Evolutionary conservation across 805 yeast species (phyloP), one percentile per base, ranked within the genome.

Genomic region (Metschnikowia gruessii): DNA sequence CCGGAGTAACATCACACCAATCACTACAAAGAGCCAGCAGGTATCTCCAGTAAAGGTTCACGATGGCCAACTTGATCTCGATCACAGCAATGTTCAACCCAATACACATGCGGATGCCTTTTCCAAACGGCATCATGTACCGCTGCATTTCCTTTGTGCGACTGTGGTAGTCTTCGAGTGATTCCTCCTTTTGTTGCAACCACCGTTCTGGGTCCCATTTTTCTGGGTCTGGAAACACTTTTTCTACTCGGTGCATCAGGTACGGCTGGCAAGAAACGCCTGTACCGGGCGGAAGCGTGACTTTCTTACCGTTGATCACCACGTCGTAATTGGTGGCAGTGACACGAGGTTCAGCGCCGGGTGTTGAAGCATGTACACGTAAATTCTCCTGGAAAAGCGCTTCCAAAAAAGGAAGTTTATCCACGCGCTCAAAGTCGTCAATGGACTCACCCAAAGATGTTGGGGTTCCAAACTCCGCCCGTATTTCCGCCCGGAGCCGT

Each of bases 31-130:
- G 16, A 10, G 50, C 46, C 19, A 80, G 71, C 11, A 50, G 39
- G 53, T 59, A 79, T 40, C 76, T 70, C 72, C 78, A 75, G 57
- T 82, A 77, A 13, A 84, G 58, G 47, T 74, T 72, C 9, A 81
- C 78, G 19, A 80, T 56, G 15, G 76, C 73, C 37, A 82, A 57
- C 58, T 83, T 84, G 70, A 84, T 81, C 58, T 83, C 90, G 35
- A 78, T 76, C 16, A 76, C 61, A 0, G 90, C 90, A 30, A 84
- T 58, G 58, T 84, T 74, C 80, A 81, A 74, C 1, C 92, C 91
- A 44, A 83, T 65, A 56, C 92, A 85, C 88, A 82, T 83, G 52
- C 89, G 66, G 16, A 81, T 70, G 2, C 91, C 92, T 28, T 80
- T 76, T 1, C 91, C 90, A 67, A 85, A 85, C 0, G 85, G 81